Evolutionary conservation across 1,139 yeast genomes (phyloP), one percentile per base, ranked within the genome.

Genomic region (Protomyces lactucae-debilis): DNA sequence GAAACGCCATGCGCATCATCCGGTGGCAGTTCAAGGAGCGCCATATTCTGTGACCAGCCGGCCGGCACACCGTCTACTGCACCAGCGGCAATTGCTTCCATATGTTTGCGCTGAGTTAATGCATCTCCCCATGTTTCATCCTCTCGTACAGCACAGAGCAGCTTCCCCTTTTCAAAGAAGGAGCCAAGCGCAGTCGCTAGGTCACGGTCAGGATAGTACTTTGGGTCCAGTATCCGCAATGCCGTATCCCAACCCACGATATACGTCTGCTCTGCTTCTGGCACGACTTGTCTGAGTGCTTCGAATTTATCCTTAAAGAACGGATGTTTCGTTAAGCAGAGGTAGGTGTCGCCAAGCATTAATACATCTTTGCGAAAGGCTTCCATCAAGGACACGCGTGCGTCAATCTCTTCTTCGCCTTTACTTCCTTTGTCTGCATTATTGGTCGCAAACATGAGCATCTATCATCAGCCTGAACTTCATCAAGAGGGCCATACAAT

Each of bases 381-480:
- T 39, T 60, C 48, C 64, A 60, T 60, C 55, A 60, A 35, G 16
- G 43, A 51, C 9, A 60, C 43, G 21, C 64, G 59, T 5, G 28
- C 16, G 18, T 9, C 18, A 48, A 53, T 46, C 40, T 60, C 59
- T 3, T 37, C 51, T 2, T 59, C 36, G 40, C 52, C 51, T 16
- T 60, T 54, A 25, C 43, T 55, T 14, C 51, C 64, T 40, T 60
- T 60, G 55, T 60, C 64, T 18, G 64, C 64, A 48, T 60, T 60
- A 28, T 60, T 53, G 23, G 55, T 54, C 14, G 64, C 59, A 48
- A 53, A 55, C 59, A 60, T 54, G 40, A 60, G 64, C 18, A 60
- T 21, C 59, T 54, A 8, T 4, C 39, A 39, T 25, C 54, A 28
- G 21, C 45, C 14, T 28, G 21, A 52, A 23, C 6, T 4, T 39